Base-by-base conservation (phyloP, 306 rosid species). In the Cucumis hystrix region DNA sequence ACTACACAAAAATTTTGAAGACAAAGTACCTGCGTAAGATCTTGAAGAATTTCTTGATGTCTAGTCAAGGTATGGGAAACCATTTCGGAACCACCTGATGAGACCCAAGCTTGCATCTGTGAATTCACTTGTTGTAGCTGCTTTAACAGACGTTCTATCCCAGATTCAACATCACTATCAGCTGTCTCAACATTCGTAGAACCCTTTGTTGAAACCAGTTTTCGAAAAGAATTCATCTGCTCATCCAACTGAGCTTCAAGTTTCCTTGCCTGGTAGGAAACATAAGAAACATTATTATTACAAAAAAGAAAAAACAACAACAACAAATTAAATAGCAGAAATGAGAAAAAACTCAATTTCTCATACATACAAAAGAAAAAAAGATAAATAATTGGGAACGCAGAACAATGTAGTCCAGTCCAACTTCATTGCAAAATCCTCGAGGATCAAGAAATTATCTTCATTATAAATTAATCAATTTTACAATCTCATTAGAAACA, bases 61-160 rank as follows among this genome's bases (percentile, higher is more conserved):
- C 99, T 89, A 71, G 92, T 96, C 84, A 96, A 85, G 56, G 99
- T 92, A 80, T 92, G 98, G 87, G 99, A 92, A 82, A 96, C 99
- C 97, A 96, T 91, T 85, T 96, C 99, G 14, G 97, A 86, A 60
- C 98, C 99, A 79, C 92, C 99, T 25, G 99, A 80, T 67, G 99
- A 91, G 45, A 92, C 99, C 99, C 92, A 96, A 67, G 96, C 91
- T 77, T 92, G 98, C 99, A 96, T 96, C 85, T 92, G 99, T n/a
- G 87, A 81, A 83, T 96, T 96, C 79, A 92, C 94, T 87, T 88
- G 99, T 83, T 96, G 97, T 55, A 96, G 97, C 84, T 96, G 96
- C 80, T 89, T 92, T 58, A 92, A 75, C 76, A 92, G 78, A 72
- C 82, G 83, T 43, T 96, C 97, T 76, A 96, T 89, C 87, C 85